These are phyloP conservation scores for Arthrocladium fulminans DNA, from an alignment of 2,329 filamentous ascomycete species.

Conservation along the genomic window DNA sequence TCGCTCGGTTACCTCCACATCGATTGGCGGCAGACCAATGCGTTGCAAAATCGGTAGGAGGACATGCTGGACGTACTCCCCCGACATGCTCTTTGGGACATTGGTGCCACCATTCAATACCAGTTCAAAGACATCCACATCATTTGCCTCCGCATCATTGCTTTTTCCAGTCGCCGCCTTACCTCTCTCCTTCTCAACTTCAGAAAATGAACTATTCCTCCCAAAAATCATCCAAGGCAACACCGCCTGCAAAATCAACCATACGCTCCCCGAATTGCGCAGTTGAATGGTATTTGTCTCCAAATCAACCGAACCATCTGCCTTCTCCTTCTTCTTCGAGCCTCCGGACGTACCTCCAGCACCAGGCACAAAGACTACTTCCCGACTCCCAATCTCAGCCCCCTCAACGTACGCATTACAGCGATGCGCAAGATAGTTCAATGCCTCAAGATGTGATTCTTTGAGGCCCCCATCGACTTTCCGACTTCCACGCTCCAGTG, in stretches of 20 bases:
- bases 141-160: conserved; percentile 6
- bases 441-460: conserved; percentile 47
- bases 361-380: conserved; percentile 26
- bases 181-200: background rate
- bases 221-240: conserved; percentile 49
- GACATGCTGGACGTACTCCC: conserved; percentile 49
- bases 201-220: too few species aligned
- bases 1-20: conserved; percentile 35
- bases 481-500: background rate
- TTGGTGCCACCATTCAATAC: conserved; percentile 51
- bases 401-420: conserved; percentile 36
- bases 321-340: background rate
- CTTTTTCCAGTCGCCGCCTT: conserved; percentile 5
- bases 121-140: conserved; percentile 28
- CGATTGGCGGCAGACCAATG: conserved; percentile 43
- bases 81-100: conserved; percentile 37
- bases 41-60: conserved; percentile 44
- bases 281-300: conserved; percentile 35
- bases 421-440: conserved; percentile 44
- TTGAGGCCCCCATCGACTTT: conserved; percentile 45
- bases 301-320: background rate
- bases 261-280: conserved; percentile 45
- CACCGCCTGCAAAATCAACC: conserved; percentile 50
- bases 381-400: conserved; percentile 29
- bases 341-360: background rate